phyloP scores from a whole-genome alignment of 2,329 filamentous ascomycete genomes.

The Bipolaris oryzae region DNA sequence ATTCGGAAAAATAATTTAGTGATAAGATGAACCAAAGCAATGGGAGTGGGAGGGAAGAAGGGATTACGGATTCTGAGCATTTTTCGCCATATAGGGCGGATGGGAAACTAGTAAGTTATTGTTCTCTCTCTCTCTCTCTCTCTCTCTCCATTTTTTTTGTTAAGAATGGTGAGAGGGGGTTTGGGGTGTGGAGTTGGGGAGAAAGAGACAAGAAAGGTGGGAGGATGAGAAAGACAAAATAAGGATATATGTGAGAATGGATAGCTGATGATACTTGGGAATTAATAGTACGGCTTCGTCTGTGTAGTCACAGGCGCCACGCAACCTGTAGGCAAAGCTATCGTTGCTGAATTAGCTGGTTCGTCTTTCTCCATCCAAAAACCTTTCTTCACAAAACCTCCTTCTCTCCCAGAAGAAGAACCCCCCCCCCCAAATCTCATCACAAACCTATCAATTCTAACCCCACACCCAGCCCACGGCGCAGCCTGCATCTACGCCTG shows the following conservation, averaged over 20 bases:
- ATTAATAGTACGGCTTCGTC: slow-evolving; percentile 64
- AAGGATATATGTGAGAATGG: background rate
- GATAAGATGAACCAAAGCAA: slow-evolving; percentile 13
- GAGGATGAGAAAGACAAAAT: no score
- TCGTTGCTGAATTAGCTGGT: slow-evolving; percentile 65
- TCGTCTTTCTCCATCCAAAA: slow-evolving; percentile 16
- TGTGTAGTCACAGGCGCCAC: slow-evolving; percentile 68
- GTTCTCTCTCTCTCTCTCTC: background rate
- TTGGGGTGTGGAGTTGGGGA: background rate
- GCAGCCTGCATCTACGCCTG: slow-evolving; percentile 69
- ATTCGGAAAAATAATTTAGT: no score
- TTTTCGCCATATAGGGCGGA: slow-evolving; percentile 64
- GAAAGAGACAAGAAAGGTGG: background rate
- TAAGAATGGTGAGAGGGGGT: background rate
- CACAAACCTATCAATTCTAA: background rate
- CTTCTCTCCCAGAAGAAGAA: no score
- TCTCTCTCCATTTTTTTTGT: background rate
- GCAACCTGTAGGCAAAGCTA: slow-evolving; percentile 65
- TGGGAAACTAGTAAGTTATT: slow-evolving; percentile 60
- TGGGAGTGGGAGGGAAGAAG: background rate
- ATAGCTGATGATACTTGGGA: background rate
- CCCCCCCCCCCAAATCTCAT: background rate
- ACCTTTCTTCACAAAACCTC: background rate
- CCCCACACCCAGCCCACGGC: slow-evolving; percentile 60
- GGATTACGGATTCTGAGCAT: slow-evolving; percentile 50